Conservation (phyloP, 768 basidiomycete species). For the Tylopilus balloui region DNA sequence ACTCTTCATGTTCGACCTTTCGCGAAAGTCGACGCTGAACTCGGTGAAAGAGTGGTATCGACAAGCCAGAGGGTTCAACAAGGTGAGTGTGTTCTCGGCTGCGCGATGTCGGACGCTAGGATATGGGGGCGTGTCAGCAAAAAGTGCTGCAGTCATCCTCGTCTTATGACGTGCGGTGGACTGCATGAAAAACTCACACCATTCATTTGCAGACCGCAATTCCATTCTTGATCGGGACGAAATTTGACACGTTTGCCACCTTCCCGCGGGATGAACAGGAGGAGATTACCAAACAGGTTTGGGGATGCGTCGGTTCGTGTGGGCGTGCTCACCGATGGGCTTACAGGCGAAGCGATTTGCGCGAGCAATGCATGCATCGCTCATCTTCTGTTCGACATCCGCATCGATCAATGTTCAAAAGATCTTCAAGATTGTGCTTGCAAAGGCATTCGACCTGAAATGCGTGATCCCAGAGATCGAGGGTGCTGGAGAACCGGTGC, state of each 20-base stretch:
- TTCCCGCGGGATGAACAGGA: constrained; percentile 98
- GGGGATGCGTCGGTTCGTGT: constrained; percentile 17
- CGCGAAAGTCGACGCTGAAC: constrained; percentile 94
- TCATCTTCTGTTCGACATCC: constrained; percentile 98
- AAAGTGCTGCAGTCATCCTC: background rate
- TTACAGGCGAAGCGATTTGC: constrained; percentile 92
- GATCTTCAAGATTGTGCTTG: constrained; percentile 96
- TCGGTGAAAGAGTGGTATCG: constrained; percentile 99
- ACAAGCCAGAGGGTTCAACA: constrained; percentile 98
- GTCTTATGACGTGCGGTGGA: constrained; percentile 6
- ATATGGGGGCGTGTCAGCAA: background rate
- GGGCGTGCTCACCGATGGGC: constrained; percentile 6
- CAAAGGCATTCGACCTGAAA: constrained; percentile 97
- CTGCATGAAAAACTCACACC: constrained; percentile 21
- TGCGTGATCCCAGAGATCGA: constrained; percentile 98
- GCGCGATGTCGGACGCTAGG: background rate
- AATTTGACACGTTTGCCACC: constrained; percentile 95
- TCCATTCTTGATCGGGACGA: constrained; percentile 97
- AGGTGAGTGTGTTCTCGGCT: constrained; percentile 48
- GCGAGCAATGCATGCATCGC: constrained; percentile 98
- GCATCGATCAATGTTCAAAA: constrained; percentile 99
- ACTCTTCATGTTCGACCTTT: constrained; percentile 99
- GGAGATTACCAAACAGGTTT: constrained; percentile 95
- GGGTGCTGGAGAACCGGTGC: constrained; percentile 91
- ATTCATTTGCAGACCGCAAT: constrained; percentile 75